Percentiles rank a stretch among this genome's conserved stretches.
Conservation (phyloP, 1,139 yeast genomes). For the Magnusiomyces fungicola region DNA sequence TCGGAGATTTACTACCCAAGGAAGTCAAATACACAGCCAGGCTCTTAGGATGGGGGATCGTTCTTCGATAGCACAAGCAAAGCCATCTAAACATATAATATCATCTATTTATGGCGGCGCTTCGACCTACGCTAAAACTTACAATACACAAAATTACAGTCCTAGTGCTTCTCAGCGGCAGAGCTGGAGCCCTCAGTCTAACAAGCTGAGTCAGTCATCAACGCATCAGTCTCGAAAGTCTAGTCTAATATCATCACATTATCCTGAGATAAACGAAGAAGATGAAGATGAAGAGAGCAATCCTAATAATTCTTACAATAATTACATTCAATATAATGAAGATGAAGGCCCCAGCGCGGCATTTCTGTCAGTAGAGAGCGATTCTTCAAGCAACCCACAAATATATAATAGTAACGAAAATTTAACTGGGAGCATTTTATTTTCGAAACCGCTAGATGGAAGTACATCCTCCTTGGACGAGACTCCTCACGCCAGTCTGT, state of each 20-base stretch:
- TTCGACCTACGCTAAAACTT: neutral
- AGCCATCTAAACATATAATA: neutral
- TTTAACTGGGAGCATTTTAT: slow-evolving; percentile 7
- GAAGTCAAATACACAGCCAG: too few relatives aligned
- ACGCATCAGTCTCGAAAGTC: too few relatives aligned
- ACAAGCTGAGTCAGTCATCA: too few relatives aligned
- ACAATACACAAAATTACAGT: too few relatives aligned
- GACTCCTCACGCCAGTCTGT: slow-evolving; percentile 5
- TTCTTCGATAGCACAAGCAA: neutral
- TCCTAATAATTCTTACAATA: neutral
- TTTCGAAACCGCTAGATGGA: slow-evolving; percentile 7
- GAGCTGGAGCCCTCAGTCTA: too few relatives aligned
- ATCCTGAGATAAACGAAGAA: slow-evolving; percentile 11
- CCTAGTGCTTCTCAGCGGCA: too few relatives aligned
- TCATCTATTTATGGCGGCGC: neutral
- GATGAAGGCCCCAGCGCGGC: slow-evolving; percentile 14
- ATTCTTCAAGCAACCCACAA: too few relatives aligned
- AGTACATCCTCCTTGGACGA: slow-evolving; percentile 8
- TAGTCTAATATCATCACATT: slow-evolving; percentile 5
- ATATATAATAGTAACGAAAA: too few relatives aligned
- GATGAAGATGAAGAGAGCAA: slow-evolving; percentile 10
- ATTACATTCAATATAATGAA: slow-evolving; percentile 8
- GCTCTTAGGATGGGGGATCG: too few relatives aligned
- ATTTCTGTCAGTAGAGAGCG: slow-evolving; percentile 9
- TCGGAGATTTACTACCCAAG: too few relatives aligned